Conservation (phyloP, 768 basidiomycete genomes). For the Coprinellus aureogranulatus region DNA sequence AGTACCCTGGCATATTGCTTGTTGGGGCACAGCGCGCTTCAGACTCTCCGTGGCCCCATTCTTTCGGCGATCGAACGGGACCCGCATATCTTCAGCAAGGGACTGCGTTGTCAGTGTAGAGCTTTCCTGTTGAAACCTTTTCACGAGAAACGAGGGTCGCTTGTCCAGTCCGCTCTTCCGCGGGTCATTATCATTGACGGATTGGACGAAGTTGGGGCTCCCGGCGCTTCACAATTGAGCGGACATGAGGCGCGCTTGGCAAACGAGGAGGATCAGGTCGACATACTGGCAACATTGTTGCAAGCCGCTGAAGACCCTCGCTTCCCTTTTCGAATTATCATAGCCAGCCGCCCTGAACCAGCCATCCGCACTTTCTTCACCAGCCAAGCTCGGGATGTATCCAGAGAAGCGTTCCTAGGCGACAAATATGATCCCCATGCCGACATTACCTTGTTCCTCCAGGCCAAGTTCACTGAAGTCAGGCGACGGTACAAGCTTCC, state of each 20-base stretch:
- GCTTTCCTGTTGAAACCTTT: background rate
- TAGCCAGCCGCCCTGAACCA: constrained; percentile 8
- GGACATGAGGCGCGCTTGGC: background rate
- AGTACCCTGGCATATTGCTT: background rate
- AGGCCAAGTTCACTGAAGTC: background rate
- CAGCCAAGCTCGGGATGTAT: background rate
- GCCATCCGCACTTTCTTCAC: background rate
- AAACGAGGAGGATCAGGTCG: background rate
- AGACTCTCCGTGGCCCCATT: background rate
- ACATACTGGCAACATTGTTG: constrained; percentile 7
- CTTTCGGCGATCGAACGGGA: background rate
- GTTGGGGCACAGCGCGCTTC: background rate
- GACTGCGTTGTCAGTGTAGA: background rate
- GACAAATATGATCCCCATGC: background rate
- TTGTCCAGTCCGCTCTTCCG: background rate
- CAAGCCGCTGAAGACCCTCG: background rate
- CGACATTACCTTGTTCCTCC: constrained; percentile 2
- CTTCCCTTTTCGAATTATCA: constrained; percentile 2
- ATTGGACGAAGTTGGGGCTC: constrained; percentile 8
- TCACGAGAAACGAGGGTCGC: background rate
- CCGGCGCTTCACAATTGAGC: background rate
- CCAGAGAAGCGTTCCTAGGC: background rate
- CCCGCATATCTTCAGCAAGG: background rate
- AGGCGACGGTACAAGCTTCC: constrained; percentile 3
- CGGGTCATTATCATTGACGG: constrained; percentile 11